Percentiles rank a stretch among this genome's conserved stretches.
Conservation (phyloP, 148 eudicot genomes). For the Spergularia marina region DNA sequence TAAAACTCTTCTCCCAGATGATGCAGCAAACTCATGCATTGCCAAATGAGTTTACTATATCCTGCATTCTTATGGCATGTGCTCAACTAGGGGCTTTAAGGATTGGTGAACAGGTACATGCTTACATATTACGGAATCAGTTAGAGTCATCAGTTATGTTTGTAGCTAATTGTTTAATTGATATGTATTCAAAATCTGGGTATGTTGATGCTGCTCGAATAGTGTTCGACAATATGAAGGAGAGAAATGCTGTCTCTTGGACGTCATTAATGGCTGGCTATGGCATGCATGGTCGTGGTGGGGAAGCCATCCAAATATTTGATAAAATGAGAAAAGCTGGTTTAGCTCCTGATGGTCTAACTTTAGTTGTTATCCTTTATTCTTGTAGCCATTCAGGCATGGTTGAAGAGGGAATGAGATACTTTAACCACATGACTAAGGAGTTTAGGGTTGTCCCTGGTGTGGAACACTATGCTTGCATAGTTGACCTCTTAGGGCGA, state of each 20-base stretch:
- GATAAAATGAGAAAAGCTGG: conserved; percentile 51
- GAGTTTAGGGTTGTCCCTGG: conserved; percentile 57
- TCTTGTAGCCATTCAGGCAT: conserved; percentile 82
- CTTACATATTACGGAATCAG: conserved; percentile 47
- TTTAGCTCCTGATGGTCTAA: conserved; percentile 52
- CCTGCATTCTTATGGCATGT: conserved; percentile 69
- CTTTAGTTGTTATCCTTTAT: conserved; percentile 70
- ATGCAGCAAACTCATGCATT: conserved; percentile 30
- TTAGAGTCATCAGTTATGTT: conserved; percentile 46
- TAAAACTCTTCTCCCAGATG: conserved; percentile 58
- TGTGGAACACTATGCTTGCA: conserved; percentile 72
- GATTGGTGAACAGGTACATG: conserved; percentile 65
- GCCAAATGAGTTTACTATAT: conserved; percentile 71
- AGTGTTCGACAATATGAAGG: conserved; percentile 57
- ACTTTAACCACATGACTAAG: conserved; percentile 50
- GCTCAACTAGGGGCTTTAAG: conserved; percentile 60
- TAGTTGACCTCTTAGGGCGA: conserved; percentile 78
- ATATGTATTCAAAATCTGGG: conserved; percentile 79
- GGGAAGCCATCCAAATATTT: conserved; percentile 58
- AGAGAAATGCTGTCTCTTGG: conserved; percentile 68
- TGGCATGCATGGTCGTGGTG: conserved; percentile 80
- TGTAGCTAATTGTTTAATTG: conserved; percentile 65
- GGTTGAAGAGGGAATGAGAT: conserved; percentile 54
- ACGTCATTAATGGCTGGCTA: conserved; percentile 77
- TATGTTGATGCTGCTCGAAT: conserved; percentile 51